Conservation (phyloP, 2,329 filamentous ascomycete species). For the Colletotrichum siamense region DNA sequence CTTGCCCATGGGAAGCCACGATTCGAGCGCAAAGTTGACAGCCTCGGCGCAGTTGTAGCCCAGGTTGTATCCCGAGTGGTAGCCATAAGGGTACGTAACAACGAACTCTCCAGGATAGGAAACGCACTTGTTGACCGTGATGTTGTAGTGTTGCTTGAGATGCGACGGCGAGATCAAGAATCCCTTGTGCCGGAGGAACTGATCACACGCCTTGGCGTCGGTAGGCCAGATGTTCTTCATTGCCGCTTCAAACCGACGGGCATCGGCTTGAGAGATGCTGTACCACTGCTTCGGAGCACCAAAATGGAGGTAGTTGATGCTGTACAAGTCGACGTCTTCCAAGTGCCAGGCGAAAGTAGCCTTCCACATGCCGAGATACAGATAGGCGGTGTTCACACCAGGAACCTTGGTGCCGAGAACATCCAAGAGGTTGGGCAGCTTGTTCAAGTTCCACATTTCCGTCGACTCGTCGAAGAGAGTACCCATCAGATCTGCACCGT, state of each 20-base stretch:
- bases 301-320: slow-evolving; percentile 99
- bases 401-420: slow-evolving; percentile 95
- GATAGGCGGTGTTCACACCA: slow-evolving; percentile 96
- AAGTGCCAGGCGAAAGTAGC: slow-evolving; percentile 99
- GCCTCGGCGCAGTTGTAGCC: slow-evolving; percentile 99
- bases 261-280: slow-evolving; percentile 95
- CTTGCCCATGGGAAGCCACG: slow-evolving; percentile 93
- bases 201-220: slow-evolving; percentile 93
- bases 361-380: slow-evolving; percentile 99
- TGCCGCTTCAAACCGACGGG: slow-evolving; percentile 87
- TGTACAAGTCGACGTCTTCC: slow-evolving; percentile 98
- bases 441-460: slow-evolving; percentile 91
- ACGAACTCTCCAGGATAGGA: slow-evolving; percentile 98
- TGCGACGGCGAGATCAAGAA: slow-evolving; percentile 94
- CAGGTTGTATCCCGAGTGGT: slow-evolving; percentile 96
- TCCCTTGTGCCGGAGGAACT: slow-evolving; percentile 96
- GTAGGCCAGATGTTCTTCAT: slow-evolving; percentile 97
- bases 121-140: slow-evolving; percentile 94
- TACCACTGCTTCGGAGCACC: slow-evolving; percentile 99
- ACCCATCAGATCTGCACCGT: slow-evolving; percentile 95
- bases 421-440: slow-evolving; percentile 90
- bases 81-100: slow-evolving; percentile 97
- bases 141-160: slow-evolving; percentile 86
- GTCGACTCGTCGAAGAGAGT: slow-evolving; percentile 90
- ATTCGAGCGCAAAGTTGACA: slow-evolving; percentile 95